Percentiles rank a stretch among this genome's conserved stretches.
Evolutionary conservation across 2,329 filamentous ascomycete genomes (phyloP).

Genomic region (Ceratocystis huliohia): DNA sequence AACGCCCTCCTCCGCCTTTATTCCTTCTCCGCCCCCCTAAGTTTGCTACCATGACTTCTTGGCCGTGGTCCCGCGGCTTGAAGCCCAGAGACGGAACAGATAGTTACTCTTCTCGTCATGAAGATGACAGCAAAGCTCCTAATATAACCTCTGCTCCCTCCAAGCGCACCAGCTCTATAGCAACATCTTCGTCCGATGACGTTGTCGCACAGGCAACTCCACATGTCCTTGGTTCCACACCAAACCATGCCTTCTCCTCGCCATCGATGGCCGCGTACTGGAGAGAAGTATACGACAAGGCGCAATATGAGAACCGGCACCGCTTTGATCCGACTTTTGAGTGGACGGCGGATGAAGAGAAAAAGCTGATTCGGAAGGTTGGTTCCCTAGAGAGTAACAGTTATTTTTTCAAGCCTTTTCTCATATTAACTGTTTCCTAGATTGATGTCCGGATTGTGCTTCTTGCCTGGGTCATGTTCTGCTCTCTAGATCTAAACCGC

Average conservation of each 20-base stretch:
- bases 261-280: constrained; percentile 41
- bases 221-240: constrained; percentile 22
- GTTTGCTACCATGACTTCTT: not conserved
- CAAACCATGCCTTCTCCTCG: constrained; percentile 39
- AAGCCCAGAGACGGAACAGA: not conserved
- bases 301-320: constrained; percentile 47
- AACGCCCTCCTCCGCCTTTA: not conserved
- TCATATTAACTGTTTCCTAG: constrained; percentile 12
- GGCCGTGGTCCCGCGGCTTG: not conserved
- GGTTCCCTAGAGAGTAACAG: not conserved
- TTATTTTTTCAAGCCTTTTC: not conserved
- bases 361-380: constrained; percentile 31
- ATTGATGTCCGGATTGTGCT: constrained; percentile 16
- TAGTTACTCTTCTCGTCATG: not conserved
- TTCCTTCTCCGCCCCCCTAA: not conserved
- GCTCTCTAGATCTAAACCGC: constrained; percentile 35
- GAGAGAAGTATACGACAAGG: constrained; percentile 41
- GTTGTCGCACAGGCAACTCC: constrained; percentile 26
- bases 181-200: constrained; percentile 16
- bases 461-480: constrained; percentile 38
- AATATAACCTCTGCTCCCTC: not conserved
- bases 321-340: constrained; percentile 38
- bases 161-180: constrained; percentile 11
- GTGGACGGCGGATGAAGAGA: constrained; percentile 39
- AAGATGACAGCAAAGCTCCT: not conserved